Base-by-base conservation (phyloP, 1,139 yeast genomes). In the Zhuliangozyma parablackwelliae region DNA sequence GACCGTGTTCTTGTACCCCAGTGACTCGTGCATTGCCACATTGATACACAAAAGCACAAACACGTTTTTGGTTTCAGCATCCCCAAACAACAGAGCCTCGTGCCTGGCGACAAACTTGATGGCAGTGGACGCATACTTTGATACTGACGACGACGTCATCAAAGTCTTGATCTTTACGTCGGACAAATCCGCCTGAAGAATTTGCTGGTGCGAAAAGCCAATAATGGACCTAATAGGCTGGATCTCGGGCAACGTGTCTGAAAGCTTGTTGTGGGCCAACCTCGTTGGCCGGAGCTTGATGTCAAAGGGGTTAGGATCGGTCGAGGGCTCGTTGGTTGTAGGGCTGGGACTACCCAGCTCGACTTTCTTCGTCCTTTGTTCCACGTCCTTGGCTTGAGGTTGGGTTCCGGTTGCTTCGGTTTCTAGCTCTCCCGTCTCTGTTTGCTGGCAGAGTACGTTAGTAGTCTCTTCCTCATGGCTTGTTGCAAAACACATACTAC, bases 111-210 rank as follows among this genome's bases (percentile, higher is more conserved):
- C 54, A 40, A 68, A 67, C 10, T 51, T 48, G 32, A 63, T 50
- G 13, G 54, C 57, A 29, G 61, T 56, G 7, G 55, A 48, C 25
- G 65, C 59, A 41, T 57, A 58, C 41, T 63, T 63, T n/a, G 65
- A 58, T 31, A 57, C 54, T 26, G 56, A 53, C 7, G 65, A 53
- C 31, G 65, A 56, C 9, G 61, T 53, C 21, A 61, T 51, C 30
- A 69, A 62, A 25, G 68, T 63, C 42, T 68, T 69, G 35, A 67
- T 48, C 44, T 68, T 68, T 31, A 69, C 72, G 50, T 69, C 75
- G 6, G 59, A 51, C 23, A 54, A 45, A 25, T 57, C 61, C 28
- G 65, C 54, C 30, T 55, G 56, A 38, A 62, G 51, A 21, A 69
- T 63, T 40, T 69, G 74, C 34, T 56, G 51, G 41, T 64, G 65